These are phyloP conservation scores for Taphrina communis DNA, from an alignment of 1,139 yeast genomes.

Conservation along the genomic window DNA sequence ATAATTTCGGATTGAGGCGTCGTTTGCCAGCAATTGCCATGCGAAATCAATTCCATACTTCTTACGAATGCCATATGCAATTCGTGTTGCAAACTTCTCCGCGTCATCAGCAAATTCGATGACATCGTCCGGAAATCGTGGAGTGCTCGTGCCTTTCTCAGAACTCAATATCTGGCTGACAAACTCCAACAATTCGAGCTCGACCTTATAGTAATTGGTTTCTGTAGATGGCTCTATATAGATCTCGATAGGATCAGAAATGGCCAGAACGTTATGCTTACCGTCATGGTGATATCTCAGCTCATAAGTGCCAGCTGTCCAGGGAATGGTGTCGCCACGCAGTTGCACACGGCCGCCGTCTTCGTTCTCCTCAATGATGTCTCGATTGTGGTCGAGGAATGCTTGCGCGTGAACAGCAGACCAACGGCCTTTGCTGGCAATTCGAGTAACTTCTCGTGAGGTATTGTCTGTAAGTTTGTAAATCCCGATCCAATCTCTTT, in stretches of 20 bases:
- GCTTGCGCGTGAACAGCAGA: constrained; percentile 57
- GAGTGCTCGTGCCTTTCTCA: constrained; percentile 12
- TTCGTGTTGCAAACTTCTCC: constrained; percentile 29
- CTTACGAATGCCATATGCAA: constrained; percentile 31
- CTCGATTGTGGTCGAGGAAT: constrained; percentile 49
- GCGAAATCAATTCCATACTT: constrained; percentile 34
- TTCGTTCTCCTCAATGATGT: constrained; percentile 47
- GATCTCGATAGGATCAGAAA: constrained; percentile 75
- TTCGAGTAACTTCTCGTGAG: constrained; percentile 64
- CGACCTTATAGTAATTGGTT: constrained; percentile 5
- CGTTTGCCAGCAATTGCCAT: constrained; percentile 31
- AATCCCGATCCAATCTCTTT: constrained; percentile 78
- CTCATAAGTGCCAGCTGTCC: constrained; percentile 78
- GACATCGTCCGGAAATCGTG: constrained; percentile 15
- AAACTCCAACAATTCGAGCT: constrained; percentile 17
- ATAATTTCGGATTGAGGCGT: constrained; percentile 28
- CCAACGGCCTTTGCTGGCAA: constrained; percentile 78
- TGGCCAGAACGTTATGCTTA: constrained; percentile 71
- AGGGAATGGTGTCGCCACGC: constrained; percentile 59
- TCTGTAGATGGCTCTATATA: constrained; percentile 46
- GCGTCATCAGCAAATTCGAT: constrained; percentile 35
- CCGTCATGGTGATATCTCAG: constrained; percentile 74
- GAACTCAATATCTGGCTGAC: constrained; percentile 15
- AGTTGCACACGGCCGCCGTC: constrained; percentile 62
- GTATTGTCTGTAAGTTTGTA: constrained; percentile 69